Percentiles rank a stretch among this genome's conserved stretches.
phyloP scores from a whole-genome alignment of 2,329 filamentous ascomycete genomes.

The Corynespora cassiicola region DNA sequence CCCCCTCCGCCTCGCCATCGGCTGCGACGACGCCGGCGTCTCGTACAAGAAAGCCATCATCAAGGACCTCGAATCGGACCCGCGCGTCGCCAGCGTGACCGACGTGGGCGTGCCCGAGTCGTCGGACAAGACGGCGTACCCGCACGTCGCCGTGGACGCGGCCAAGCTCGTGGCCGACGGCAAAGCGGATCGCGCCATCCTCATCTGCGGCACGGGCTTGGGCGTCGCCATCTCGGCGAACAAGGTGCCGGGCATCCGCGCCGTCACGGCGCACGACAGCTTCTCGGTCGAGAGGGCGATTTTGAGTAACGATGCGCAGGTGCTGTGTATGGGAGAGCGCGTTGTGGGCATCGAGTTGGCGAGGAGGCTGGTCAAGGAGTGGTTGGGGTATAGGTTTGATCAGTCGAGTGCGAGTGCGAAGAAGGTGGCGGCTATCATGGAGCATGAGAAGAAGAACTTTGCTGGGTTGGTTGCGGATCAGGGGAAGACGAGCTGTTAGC shows the following conservation, averaged over 20 bases:
- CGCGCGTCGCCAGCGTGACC: constrained; percentile 70
- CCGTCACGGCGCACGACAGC: constrained; percentile 88
- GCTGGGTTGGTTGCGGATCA: constrained; percentile 24
- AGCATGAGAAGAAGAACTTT: constrained; percentile 52
- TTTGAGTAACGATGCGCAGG: constrained; percentile 85
- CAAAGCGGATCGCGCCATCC: constrained; percentile 75
- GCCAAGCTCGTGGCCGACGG: constrained; percentile 68
- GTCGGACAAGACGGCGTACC: constrained; percentile 81
- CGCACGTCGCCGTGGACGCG: constrained; percentile 77
- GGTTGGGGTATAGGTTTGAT: constrained; percentile 85
- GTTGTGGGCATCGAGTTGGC: constrained; percentile 84
- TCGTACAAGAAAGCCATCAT: constrained; percentile 82
- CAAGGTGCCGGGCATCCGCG: constrained; percentile 82
- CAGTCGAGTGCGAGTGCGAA: constrained; percentile 65
- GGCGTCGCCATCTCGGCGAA: constrained; percentile 90
- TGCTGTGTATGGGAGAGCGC: constrained; percentile 84
- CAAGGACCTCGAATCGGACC: constrained; percentile 70
- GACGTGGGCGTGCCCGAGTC: constrained; percentile 75
- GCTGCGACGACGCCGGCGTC: constrained; percentile 75
- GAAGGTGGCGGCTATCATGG: constrained; percentile 60
- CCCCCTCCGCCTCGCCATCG: constrained; percentile 66
- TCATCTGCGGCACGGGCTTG: constrained; percentile 86
- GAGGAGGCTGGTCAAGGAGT: constrained; percentile 77
- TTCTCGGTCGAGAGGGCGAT: constrained; percentile 84
- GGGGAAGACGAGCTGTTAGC: constrained; percentile 8